Conservation (phyloP, 1,284 basidiomycete species). For the Austroboletus novae-zelandiae region DNA sequence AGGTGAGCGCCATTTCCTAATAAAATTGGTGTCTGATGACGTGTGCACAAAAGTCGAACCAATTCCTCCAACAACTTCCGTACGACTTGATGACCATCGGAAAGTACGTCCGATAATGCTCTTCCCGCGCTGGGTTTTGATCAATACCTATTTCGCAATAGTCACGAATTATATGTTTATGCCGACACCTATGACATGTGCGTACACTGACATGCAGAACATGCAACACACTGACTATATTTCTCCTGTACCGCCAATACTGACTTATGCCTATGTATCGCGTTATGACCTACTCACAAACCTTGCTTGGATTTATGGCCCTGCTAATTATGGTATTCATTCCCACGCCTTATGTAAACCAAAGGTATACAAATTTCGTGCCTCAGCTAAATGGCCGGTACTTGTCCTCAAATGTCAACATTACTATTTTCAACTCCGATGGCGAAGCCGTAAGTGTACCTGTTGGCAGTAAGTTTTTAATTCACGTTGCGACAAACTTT, state of each 20-base stretch:
- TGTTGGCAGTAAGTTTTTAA: constrained; percentile 51
- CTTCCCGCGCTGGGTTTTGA: neutral
- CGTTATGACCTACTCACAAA: too few relatives aligned
- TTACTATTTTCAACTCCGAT: constrained; percentile 60
- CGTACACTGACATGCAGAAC: constrained; percentile 16
- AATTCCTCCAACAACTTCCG: constrained; percentile 71
- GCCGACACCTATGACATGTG: constrained; percentile 74
- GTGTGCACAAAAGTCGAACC: constrained; percentile 48
- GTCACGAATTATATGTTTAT: constrained; percentile 85
- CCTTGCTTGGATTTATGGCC: neutral
- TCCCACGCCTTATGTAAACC: neutral
- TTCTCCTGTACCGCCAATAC: neutral
- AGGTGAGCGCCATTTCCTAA: constrained; percentile 37
- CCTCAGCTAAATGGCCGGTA: constrained; percentile 74
- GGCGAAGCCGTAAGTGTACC: constrained; percentile 55
- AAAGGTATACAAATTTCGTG: constrained; percentile 69
- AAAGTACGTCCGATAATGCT: constrained; percentile 47
- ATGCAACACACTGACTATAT: constrained; percentile 10
- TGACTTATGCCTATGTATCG: neutral
- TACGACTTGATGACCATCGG: constrained; percentile 87
- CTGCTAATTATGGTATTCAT: constrained; percentile 5
- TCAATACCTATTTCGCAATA: constrained; percentile 26
- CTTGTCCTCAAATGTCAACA: constrained; percentile 83
- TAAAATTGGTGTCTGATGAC: neutral
- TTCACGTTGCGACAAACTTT: neutral